A percentile compares a stretch with the other conserved stretches of the same genome.
These are phyloP conservation scores for Pistacia atlantica DNA, from an alignment of 345 rosid species.

Conservation along the genomic window DNA sequence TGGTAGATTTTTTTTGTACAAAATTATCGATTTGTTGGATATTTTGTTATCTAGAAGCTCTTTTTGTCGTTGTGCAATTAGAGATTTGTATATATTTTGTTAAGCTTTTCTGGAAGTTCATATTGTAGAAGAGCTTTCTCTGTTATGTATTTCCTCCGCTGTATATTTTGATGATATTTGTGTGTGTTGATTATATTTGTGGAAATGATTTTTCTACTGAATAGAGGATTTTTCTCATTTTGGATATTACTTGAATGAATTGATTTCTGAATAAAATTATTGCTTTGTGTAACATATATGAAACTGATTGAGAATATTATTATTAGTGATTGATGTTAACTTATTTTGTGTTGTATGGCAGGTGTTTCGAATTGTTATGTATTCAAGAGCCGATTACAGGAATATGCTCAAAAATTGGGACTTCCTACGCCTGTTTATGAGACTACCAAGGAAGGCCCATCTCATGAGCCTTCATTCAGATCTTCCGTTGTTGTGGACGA, in stretches of 20 bases:
- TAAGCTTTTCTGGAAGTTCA: background rate
- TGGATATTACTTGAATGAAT: background rate
- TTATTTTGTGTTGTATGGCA: slow-evolving; percentile 12
- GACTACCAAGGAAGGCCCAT: slow-evolving; percentile 85
- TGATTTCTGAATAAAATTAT: background rate
- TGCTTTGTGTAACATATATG: background rate
- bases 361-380: slow-evolving; percentile 87
- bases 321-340: background rate
- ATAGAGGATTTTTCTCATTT: background rate
- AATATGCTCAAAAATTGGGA: slow-evolving; percentile 76
- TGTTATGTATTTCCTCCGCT: background rate
- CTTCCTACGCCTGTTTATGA: slow-evolving; percentile 79
- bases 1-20: background rate
- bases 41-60: no score
- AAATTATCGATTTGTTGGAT: background rate
- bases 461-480: slow-evolving; percentile 73
- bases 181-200: background rate
- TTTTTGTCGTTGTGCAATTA: no score
- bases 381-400: slow-evolving; percentile 85
- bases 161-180: background rate
- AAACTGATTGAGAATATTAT: background rate
- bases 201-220: background rate
- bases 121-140: background rate
- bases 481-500: slow-evolving; percentile 70
- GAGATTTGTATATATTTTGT: no score